Evolutionary conservation across 2,329 filamentous ascomycete genomes (phyloP).

Genomic region (Bertia moriformis): DNA sequence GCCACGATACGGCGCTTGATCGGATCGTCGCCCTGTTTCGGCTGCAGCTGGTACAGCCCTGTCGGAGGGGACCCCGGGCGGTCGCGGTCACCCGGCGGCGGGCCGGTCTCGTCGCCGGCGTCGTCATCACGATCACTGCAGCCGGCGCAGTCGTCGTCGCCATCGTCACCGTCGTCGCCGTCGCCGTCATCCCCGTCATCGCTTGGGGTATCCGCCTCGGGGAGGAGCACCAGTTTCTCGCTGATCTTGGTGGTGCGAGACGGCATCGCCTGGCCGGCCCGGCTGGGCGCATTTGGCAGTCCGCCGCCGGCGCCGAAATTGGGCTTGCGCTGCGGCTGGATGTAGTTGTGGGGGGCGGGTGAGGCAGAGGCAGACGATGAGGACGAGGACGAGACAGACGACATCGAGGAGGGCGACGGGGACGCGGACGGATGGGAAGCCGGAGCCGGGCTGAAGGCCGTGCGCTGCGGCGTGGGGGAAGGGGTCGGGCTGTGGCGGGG

Average conservation of each 20-base stretch:
- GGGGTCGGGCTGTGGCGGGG: conserved; percentile 56
- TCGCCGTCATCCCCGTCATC: conserved; percentile 42
- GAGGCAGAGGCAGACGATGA: conserved; percentile 20
- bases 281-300: conserved; percentile 36
- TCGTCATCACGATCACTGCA: conserved; percentile 43
- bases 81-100: no score
- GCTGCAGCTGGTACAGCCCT: no score
- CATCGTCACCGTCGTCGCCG: conserved; percentile 29
- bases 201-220: conserved; percentile 56
- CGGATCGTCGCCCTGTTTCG: no score
- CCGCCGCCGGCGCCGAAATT: conserved; percentile 24
- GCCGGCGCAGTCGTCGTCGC: not conserved
- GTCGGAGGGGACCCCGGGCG: no score
- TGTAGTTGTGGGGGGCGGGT: conserved; percentile 34
- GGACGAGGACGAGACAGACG: no score
- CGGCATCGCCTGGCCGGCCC: conserved; percentile 36
- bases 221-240: conserved; percentile 89
- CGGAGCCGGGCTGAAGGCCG: no score
- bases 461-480: conserved; percentile 12
- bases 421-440: conserved; percentile 23
- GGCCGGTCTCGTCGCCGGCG: conserved; percentile 24
- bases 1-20: no score
- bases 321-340: conserved; percentile 6
- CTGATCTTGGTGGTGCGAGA: conserved; percentile 85
- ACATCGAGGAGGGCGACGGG: no score